Conservation (phyloP, 148 eudicot genomes). For the Linanthus parryae region DNA sequence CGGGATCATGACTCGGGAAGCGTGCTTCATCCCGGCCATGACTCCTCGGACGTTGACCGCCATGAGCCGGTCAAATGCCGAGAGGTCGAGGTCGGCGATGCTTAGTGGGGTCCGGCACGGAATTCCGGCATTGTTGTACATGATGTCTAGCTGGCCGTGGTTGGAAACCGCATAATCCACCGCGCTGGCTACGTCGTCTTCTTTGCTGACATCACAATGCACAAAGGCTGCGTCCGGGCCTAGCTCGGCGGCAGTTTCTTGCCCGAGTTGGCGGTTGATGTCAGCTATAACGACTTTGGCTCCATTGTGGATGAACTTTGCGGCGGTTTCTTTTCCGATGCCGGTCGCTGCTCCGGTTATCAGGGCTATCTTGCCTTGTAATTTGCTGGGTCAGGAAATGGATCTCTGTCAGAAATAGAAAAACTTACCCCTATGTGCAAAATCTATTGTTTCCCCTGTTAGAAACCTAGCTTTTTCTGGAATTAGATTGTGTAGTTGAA, state of each 20-base stretch:
- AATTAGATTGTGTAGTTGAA: not conserved
- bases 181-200: conserved; percentile 43
- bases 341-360: conserved; percentile 90
- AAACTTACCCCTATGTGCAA: not conserved
- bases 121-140: conserved; percentile 83
- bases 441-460: not conserved
- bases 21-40: conserved; percentile 73
- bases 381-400: conserved; percentile 24
- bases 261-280: conserved; percentile 36
- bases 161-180: conserved; percentile 46
- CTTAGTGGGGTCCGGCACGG: conserved; percentile 45
- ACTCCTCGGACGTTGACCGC: conserved; percentile 63
- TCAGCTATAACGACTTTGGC: conserved; percentile 88
- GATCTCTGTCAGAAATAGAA: not conserved
- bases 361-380: conserved; percentile 82
- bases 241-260: conserved; percentile 26
- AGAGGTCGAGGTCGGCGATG: conserved; percentile 54
- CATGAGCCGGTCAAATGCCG: conserved; percentile 53
- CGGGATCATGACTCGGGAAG: conserved; percentile 75
- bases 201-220: conserved; percentile 65
- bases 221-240: conserved; percentile 54
- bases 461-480: not conserved
- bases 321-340: conserved; percentile 70
- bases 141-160: conserved; percentile 61
- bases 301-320: conserved; percentile 47